Conservation (phyloP, 2,329 filamentous ascomycete species). For the Sporothrix pallida region DNA sequence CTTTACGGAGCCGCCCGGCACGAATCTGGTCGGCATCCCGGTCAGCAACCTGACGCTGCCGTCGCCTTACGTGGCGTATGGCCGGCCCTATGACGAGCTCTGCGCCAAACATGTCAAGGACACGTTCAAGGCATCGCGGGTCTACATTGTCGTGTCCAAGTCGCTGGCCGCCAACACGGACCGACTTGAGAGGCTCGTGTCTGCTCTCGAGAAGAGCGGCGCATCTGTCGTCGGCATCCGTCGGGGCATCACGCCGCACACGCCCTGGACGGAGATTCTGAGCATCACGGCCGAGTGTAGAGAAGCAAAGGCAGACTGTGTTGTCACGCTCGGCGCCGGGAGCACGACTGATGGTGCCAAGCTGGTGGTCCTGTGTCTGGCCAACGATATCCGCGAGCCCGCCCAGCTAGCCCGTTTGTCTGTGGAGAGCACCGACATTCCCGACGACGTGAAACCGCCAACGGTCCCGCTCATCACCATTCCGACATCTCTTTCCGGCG, state of each 20-base stretch:
- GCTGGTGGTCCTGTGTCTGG: neutral
- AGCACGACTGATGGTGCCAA: neutral
- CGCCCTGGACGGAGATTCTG: neutral
- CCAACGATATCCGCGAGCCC: neutral
- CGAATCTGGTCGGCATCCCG: slow-evolving; percentile 9
- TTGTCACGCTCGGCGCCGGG: neutral
- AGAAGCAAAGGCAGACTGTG: neutral
- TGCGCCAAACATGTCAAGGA: neutral
- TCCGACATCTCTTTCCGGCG: neutral
- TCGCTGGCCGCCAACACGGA: neutral
- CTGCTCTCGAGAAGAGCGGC: neutral
- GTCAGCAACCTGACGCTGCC: slow-evolving; percentile 1
- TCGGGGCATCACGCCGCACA: neutral
- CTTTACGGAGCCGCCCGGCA: slow-evolving; percentile 17
- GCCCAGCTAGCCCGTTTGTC: neutral
- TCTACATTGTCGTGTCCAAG: neutral
- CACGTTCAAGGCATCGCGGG: neutral
- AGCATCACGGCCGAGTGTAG: neutral
- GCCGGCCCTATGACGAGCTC: neutral
- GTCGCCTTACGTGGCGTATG: neutral
- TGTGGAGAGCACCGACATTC: neutral
- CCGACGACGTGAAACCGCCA: neutral
- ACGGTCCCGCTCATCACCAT: neutral
- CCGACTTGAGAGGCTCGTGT: neutral
- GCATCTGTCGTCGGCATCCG: neutral